These are phyloP conservation scores for Tulasnella sp. DNA, from an alignment of 768 basidiomycete genomes.

Conservation along the genomic window DNA sequence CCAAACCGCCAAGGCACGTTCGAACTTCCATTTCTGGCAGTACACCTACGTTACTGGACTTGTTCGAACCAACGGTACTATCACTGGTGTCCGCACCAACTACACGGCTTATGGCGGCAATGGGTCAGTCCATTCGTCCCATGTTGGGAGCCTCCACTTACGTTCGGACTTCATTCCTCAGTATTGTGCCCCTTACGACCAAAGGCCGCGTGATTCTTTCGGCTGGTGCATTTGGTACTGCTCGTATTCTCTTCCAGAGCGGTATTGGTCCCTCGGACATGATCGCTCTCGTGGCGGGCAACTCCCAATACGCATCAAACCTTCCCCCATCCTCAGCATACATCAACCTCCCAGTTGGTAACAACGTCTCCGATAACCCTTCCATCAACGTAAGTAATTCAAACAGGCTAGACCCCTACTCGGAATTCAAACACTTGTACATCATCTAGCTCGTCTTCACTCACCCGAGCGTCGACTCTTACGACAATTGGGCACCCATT, in stretches of 20 bases:
- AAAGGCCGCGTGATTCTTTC: conserved; percentile 59
- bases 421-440: not conserved
- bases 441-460: conserved; percentile 51
- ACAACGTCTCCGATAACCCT: conserved; percentile 55
- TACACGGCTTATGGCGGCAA: conserved; percentile 54
- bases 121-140: conserved; percentile 33
- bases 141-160: not conserved
- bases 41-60: conserved; percentile 53
- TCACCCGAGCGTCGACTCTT: conserved; percentile 55
- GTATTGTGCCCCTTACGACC: conserved; percentile 52
- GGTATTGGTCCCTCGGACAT: conserved; percentile 56
- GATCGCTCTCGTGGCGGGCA: conserved; percentile 49
- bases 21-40: conserved; percentile 52
- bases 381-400: conserved; percentile 49
- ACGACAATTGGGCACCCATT: conserved; percentile 61
- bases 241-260: conserved; percentile 24
- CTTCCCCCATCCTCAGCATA: conserved; percentile 51
- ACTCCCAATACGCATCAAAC: conserved; percentile 47
- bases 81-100: conserved; percentile 61
- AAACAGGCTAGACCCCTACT: not conserved
- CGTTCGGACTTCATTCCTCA: not conserved
- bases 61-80: conserved; percentile 53
- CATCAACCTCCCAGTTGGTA: conserved; percentile 60
- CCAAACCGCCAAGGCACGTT: conserved; percentile 51
- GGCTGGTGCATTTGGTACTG: conserved; percentile 52